Evolutionary conservation across 2,329 filamentous ascomycete species (phyloP).

Genomic region (Sphaceloma murrayae): DNA sequence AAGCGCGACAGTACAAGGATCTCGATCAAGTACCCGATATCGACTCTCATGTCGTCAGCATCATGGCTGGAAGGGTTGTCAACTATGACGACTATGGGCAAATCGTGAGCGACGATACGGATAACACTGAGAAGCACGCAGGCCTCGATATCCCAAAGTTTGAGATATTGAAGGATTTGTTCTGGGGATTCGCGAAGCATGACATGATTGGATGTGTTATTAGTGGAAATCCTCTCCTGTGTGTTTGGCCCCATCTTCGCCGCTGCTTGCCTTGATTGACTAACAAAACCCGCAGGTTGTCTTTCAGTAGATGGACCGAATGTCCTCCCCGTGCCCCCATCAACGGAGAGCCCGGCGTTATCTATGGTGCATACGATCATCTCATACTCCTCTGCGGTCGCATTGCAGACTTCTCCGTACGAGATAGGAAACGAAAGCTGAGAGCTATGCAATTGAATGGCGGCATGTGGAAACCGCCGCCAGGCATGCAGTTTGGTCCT

Average conservation of each 20-base stretch:
- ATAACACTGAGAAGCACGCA: constrained; percentile 24
- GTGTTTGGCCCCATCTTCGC: constrained; percentile 35
- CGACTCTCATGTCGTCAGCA: constrained; percentile 49
- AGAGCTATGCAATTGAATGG: constrained; percentile 53
- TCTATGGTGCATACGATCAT: constrained; percentile 80
- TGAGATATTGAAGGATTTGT: constrained; percentile 73
- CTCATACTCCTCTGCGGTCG: constrained; percentile 72
- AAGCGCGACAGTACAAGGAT: constrained; percentile 10
- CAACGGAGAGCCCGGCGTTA: constrained; percentile 62
- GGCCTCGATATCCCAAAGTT: constrained; percentile 62
- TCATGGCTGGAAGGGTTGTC: constrained; percentile 48
- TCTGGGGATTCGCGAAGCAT: constrained; percentile 95
- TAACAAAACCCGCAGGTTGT: constrained; percentile 55
- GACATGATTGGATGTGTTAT: constrained; percentile 85
- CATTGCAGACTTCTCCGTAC: constrained; percentile 65
- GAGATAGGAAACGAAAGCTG: constrained; percentile 69
- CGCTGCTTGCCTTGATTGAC: constrained; percentile 22
- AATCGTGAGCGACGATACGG: constrained; percentile 32
- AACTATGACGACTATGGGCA: constrained; percentile 50
- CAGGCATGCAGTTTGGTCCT: constrained; percentile 37
- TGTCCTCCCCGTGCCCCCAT: constrained; percentile 77
- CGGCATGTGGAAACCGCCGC: constrained; percentile 46
- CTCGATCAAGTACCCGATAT: constrained; percentile 37
- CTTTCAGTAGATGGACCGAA: constrained; percentile 72
- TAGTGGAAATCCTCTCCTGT: constrained; percentile 79